phyloP scores from a whole-genome alignment of 352 stramenopile species.

The Globisporangium acanthophoron region DNA sequence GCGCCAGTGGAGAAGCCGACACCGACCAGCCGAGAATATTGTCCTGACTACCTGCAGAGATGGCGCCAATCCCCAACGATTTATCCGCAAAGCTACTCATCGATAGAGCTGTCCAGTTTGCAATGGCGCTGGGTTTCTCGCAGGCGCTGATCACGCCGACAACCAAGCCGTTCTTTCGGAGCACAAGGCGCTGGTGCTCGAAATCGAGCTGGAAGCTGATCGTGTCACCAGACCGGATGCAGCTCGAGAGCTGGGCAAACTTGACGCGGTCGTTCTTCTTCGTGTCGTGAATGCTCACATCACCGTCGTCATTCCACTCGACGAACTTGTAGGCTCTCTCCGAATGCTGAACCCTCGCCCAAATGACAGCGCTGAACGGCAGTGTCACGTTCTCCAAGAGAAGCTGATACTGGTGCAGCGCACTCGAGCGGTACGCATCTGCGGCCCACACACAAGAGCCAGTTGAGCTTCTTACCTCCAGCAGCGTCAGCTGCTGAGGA shows the following conservation, averaged over 20 bases:
- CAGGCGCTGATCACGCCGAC: constrained; percentile 13
- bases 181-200: constrained; percentile 16
- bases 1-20: constrained; percentile 29
- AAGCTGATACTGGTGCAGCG: constrained; percentile 10
- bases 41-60: constrained; percentile 1
- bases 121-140: not conserved
- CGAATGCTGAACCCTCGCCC: not conserved
- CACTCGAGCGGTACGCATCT: not conserved
- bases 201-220: constrained; percentile 41
- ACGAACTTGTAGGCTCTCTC: constrained; percentile 7
- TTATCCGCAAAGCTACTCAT: constrained; percentile 3
- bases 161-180: constrained; percentile 39
- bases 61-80: not conserved
- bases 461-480: not conserved
- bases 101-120: not conserved
- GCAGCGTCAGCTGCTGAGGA: constrained; percentile 1
- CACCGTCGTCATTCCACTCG: constrained; percentile 22
- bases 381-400: constrained; percentile 19
- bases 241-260: constrained; percentile 11
- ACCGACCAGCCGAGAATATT: constrained; percentile 5
- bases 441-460: constrained; percentile 3
- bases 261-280: constrained; percentile 10
- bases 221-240: constrained; percentile 32
- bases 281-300: constrained; percentile 10
- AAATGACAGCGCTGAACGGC: constrained; percentile 16